A percentile compares a stretch with the other conserved stretches of the same genome.
Evolutionary conservation across 345 rosid species (phyloP).

Genomic region (Eucalyptus pauciflora): DNA sequence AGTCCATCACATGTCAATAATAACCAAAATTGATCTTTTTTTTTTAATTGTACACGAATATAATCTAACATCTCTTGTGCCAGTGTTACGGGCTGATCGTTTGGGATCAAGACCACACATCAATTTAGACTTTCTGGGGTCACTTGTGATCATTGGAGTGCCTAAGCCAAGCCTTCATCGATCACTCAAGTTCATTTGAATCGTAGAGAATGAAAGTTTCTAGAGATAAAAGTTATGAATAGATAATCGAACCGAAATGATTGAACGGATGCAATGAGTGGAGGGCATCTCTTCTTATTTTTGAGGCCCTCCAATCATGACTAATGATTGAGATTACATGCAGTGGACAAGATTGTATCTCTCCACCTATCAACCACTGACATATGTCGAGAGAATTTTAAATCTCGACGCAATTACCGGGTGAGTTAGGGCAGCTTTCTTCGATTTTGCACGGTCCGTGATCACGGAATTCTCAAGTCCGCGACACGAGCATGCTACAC

Average conservation of each 20-base stretch:
- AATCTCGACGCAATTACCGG: rapidly evolving
- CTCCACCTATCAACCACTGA: rapidly evolving
- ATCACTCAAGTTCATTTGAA: too few relatives aligned
- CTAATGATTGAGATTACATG: rapidly evolving
- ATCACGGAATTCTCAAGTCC: too few relatives aligned
- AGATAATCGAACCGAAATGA: rapidly evolving
- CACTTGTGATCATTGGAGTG: rapidly evolving
- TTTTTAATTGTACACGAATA: rapidly evolving
- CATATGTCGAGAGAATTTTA: rapidly evolving
- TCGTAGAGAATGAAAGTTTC: too few relatives aligned
- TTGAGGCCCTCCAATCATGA: rapidly evolving
- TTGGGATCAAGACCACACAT: rapidly evolving
- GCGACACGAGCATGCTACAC: rapidly evolving
- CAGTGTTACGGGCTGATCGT: rapidly evolving
- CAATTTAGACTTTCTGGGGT: too few relatives aligned
- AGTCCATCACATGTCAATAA: not conserved
- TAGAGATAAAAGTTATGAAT: too few relatives aligned
- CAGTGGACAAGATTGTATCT: rapidly evolving
- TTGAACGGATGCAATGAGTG: too few relatives aligned
- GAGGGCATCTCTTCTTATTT: too few relatives aligned
- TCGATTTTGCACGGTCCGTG: rapidly evolving
- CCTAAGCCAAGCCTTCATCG: rapidly evolving
- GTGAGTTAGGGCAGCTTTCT: rapidly evolving
- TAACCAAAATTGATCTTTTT: not conserved
- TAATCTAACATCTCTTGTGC: not conserved